Evolutionary conservation across 164 flowering plant genomes (phyloP), one percentile per base, ranked within the genome.

Genomic region (Santalum album): DNA sequence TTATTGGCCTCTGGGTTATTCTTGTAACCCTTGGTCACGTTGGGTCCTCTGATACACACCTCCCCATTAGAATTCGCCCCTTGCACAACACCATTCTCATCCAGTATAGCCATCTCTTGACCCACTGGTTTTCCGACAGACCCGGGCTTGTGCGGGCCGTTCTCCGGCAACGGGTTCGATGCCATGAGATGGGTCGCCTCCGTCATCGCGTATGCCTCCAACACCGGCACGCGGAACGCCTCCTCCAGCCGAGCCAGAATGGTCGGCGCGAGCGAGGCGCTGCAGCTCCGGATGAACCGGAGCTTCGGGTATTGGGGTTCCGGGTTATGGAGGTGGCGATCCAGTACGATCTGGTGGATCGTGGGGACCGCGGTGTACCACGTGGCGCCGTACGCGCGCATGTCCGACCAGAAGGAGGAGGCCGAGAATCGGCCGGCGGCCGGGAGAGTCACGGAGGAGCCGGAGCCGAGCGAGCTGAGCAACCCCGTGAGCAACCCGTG

Each of bases 281-380:
- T 86, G 69, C 97, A 89, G 78, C 95, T 86, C 61, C 97, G 59
- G 20, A 92, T 87, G 65, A 89, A 92, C 42, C 96, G 73, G 40
- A 92, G 86, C 62, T 72, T 78, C 49, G 94, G 98, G 71, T 92
- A 84, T 3, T 4, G 59, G 6, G 77, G 60, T 59, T 86, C 91
- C 0, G 95, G 91, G 1, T 59, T 65, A 64, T 43, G 65, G 11
- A 57, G 27, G 57, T 89, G 99, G 54, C 96, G 87, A 18, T 92
- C 96, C 12, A 92, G 68, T 35, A 92, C 66, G 69, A 89, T 89
- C 61, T 92, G 96, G 66, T 92, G 99, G 9, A 92, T 89, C 0
- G 99, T 92, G 38, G 99, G 96, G 27, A 92, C 96, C 0, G 96
- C 88, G 0, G 96, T 92, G 82, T 92, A 92, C 95, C 96, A 92